A percentile compares a stretch with the other conserved stretches of the same genome.
phyloP scores from a whole-genome alignment of 1,284 basidiomycete genomes.

The Ganoderma sinense region DNA sequence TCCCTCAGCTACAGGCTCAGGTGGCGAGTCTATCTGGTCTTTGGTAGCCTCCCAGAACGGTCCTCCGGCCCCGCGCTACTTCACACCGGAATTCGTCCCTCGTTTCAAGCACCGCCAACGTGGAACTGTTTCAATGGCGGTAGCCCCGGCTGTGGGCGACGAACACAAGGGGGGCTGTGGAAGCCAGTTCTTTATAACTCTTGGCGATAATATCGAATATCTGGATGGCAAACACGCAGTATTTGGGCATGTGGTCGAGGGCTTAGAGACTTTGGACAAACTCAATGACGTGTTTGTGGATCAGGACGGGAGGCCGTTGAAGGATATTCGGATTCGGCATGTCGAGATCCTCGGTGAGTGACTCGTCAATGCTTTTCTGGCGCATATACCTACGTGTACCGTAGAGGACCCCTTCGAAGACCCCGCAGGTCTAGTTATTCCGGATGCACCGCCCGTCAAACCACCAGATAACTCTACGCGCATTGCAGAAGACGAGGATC shows the following conservation, averaged over 20 bases:
- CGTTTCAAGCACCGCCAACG: constrained; percentile 86
- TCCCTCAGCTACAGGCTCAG: constrained; percentile 93
- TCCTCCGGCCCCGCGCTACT: constrained; percentile 71
- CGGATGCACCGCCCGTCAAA: constrained; percentile 79
- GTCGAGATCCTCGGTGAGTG: constrained; percentile 88
- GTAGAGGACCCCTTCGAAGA: constrained; percentile 96
- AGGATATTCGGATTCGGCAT: constrained; percentile 93
- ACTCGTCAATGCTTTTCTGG: background rate
- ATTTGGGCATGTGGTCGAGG: constrained; percentile 96
- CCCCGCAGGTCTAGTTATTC: constrained; percentile 75
- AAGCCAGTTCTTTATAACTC: constrained; percentile 96
- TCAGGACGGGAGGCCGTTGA: constrained; percentile 88
- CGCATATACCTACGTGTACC: constrained; percentile 8
- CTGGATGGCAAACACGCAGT: constrained; percentile 96
- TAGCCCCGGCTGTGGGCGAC: constrained; percentile 77
- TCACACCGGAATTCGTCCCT: constrained; percentile 81
- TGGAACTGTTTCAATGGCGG: constrained; percentile 96
- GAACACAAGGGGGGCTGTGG: constrained; percentile 84
- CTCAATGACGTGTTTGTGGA: constrained; percentile 93
- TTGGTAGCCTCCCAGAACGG: constrained; percentile 64
- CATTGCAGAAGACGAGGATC: constrained; percentile 92
- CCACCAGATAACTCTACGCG: constrained; percentile 87
- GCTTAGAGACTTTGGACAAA: constrained; percentile 91
- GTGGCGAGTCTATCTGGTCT: constrained; percentile 88
- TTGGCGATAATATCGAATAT: constrained; percentile 92